Percentiles rank a stretch among this genome's conserved stretches.
Conservation (phyloP, 108 stramenopile genomes). For the Cyclotella choctawhatcheeana region DNA sequence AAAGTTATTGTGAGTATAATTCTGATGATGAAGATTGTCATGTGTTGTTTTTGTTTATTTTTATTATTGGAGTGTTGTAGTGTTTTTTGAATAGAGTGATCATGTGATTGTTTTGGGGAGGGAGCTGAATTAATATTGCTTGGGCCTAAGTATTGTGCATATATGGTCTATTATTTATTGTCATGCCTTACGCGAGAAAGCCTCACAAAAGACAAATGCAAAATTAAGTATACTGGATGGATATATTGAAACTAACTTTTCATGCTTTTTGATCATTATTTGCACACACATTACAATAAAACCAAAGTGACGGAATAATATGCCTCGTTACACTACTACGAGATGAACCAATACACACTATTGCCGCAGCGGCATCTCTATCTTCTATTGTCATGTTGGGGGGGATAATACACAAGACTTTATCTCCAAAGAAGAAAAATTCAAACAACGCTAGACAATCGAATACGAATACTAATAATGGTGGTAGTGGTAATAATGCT, state of each 20-base stretch:
- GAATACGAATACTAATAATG: too few species aligned
- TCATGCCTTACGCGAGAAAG: too few species aligned
- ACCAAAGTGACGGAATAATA: slow-evolving; percentile 26
- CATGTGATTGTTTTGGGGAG: too few species aligned
- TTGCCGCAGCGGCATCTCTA: slow-evolving; percentile 44
- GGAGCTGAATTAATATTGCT: too few species aligned
- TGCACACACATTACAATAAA: not conserved
- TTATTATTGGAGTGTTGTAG: not conserved
- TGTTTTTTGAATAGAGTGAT: too few species aligned
- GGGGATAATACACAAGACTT: slow-evolving; percentile 47
- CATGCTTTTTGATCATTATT: slow-evolving; percentile 10
- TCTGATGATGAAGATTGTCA: slow-evolving; percentile 1
- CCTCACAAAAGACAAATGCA: too few species aligned
- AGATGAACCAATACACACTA: slow-evolving; percentile 58
- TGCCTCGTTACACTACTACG: slow-evolving; percentile 45
- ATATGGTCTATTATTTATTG: too few species aligned
- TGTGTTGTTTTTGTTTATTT: slow-evolving; percentile 9
- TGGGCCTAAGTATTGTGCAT: too few species aligned
- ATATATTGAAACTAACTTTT: too few species aligned
- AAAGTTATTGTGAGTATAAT: slow-evolving; percentile 55
- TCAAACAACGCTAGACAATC: too few species aligned
- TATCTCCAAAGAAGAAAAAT: slow-evolving; percentile 25
- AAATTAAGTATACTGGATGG: too few species aligned
- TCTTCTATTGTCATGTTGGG: slow-evolving; percentile 46
- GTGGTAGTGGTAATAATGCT: not conserved